Percentiles rank a stretch among this genome's conserved stretches.
Evolutionary conservation across 306 rosid species (phyloP).

Genomic region (Sindora glabra): DNA sequence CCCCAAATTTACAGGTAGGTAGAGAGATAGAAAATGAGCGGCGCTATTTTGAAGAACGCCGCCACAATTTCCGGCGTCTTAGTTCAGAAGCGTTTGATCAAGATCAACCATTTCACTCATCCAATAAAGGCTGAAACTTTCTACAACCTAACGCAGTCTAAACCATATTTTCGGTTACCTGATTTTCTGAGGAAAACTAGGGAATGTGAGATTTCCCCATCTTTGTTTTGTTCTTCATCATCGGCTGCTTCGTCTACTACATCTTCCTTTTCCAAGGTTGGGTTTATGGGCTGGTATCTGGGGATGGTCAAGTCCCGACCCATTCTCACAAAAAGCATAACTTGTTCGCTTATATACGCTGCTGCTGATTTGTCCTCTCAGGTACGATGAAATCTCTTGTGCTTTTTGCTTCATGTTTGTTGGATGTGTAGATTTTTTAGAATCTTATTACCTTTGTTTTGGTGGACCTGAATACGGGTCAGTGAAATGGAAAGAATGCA

Average conservation of each 20-base stretch:
- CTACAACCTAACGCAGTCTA: slow-evolving; percentile 18
- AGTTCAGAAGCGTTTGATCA: slow-evolving; percentile 15
- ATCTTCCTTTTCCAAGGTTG: slow-evolving; percentile 23
- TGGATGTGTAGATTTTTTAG: too few species aligned
- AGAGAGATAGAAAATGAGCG: slow-evolving; percentile 19
- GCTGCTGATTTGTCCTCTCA: slow-evolving; percentile 87
- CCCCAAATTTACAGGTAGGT: background rate
- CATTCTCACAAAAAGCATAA: slow-evolving; percentile 63
- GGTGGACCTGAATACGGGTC: too few species aligned
- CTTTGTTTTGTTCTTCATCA: slow-evolving; percentile 36
- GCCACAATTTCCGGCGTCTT: slow-evolving; percentile 19
- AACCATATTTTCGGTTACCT: slow-evolving; percentile 36
- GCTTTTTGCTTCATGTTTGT: background rate
- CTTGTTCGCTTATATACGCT: slow-evolving; percentile 62
- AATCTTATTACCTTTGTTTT: too few species aligned
- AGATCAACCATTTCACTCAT: slow-evolving; percentile 5
- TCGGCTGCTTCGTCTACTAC: slow-evolving; percentile 42
- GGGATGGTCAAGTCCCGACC: slow-evolving; percentile 62
- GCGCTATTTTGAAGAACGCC: slow-evolving; percentile 21
- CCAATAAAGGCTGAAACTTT: slow-evolving; percentile 13
- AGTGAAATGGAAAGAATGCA: too few species aligned
- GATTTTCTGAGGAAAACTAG: slow-evolving; percentile 29
- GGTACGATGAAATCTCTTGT: slow-evolving; percentile 33
- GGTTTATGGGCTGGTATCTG: slow-evolving; percentile 74
- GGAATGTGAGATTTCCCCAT: slow-evolving; percentile 28